Base-by-base conservation (phyloP, 2,329 filamentous ascomycete genomes). In the Aureobasidium sp. region DNA sequence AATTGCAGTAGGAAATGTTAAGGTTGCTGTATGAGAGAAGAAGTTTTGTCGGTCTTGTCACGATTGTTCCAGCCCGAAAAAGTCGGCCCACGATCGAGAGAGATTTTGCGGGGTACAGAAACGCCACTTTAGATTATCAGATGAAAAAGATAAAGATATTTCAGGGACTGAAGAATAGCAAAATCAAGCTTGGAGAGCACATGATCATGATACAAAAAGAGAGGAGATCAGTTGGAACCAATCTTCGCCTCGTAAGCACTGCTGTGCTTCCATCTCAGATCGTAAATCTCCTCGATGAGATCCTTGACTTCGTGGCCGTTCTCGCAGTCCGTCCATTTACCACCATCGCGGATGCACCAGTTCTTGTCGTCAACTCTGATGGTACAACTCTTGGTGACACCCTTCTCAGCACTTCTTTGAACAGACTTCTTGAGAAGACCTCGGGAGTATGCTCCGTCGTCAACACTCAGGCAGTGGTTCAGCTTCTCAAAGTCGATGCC, bases 271-370 rank as follows among this genome's bases (percentile, higher is more conserved):
- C 92, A 84, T 58, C 64, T 56, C n/a, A 63, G 15, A 25, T 63
- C 62, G 39, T 63, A 41, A 66, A 97, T 85, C 74, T 90, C 87
- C 68, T 84, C 78, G 59, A 96, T 83, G 60, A 97, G 80, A 70
- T 91, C 87, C 67, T 87, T 84, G 57, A 90, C 84, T 66, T 79
- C 78, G 62, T 85, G 69, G 53, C 90, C 88, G 69, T 79, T 81
- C 4, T 87, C 84, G 72, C 93, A 97, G 67, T 94, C 82, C 62
- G 78, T 87, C 91, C 92, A 97, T 70, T 88, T 72, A 14, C 87
- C 88, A 27, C 77, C 84, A 72, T 97, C 92, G 56, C 87, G 83
- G 66, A 97, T 83, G 76, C 94, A 99, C 78, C 94, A 90, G 61
- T 89, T 79, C 73, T 93, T 79, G 62, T 90, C 81, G 71, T 95